Conservation (phyloP, 1,284 basidiomycete genomes). For the Boletellus dicymbophilus region DNA sequence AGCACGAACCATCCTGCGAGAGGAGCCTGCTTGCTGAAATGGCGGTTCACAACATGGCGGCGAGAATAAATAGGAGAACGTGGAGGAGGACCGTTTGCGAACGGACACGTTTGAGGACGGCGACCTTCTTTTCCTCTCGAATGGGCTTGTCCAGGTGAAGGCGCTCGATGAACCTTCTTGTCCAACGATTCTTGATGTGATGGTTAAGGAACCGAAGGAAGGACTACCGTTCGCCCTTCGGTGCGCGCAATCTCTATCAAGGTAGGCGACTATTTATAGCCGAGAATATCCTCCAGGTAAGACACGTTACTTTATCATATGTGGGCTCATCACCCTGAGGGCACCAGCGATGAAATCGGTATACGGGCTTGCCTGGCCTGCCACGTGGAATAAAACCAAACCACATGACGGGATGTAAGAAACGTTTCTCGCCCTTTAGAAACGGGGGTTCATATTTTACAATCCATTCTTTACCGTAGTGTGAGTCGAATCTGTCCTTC, state of each 20-base stretch:
- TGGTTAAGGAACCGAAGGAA: constrained; percentile 72
- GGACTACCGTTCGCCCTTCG: constrained; percentile 62
- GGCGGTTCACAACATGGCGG: constrained; percentile 70
- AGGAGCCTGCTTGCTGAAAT: constrained; percentile 78
- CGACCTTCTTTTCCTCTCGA: constrained; percentile 51
- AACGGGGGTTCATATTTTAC: too few relatives aligned
- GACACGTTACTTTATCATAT: too few relatives aligned
- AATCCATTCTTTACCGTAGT: too few relatives aligned
- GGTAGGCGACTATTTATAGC: constrained; percentile 45
- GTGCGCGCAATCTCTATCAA: constrained; percentile 66
- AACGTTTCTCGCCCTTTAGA: too few relatives aligned
- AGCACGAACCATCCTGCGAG: constrained; percentile 76
- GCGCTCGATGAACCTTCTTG: constrained; percentile 49
- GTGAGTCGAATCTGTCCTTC: too few relatives aligned
- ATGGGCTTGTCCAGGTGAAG: constrained; percentile 49
- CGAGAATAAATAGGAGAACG: constrained; percentile 65
- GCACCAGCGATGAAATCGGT: too few relatives aligned
- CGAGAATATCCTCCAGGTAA: too few relatives aligned
- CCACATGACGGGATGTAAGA: too few relatives aligned
- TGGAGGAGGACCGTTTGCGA: constrained; percentile 53
- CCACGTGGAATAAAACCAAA: too few relatives aligned
- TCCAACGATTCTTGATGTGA: constrained; percentile 59
- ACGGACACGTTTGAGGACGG: constrained; percentile 48
- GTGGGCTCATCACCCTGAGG: too few relatives aligned
- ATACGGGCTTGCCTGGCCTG: too few relatives aligned